These are phyloP conservation scores for Globisporangium mamillatum DNA, from an alignment of 352 stramenopile species.

Conservation along the genomic window DNA sequence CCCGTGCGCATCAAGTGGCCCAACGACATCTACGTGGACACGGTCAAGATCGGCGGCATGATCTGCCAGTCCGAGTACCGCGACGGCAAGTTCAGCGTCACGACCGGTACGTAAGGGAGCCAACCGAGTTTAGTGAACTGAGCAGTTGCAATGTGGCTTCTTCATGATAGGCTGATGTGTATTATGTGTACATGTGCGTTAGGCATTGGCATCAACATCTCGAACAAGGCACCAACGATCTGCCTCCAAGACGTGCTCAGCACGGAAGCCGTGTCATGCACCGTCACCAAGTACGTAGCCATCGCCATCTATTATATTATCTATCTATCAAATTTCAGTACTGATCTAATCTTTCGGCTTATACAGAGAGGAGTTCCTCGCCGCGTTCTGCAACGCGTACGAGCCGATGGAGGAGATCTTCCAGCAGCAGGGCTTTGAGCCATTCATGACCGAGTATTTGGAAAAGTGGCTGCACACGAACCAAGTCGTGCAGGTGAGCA, in stretches of 20 bases:
- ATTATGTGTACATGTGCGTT: not conserved
- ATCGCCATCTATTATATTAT: not conserved
- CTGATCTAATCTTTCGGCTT: not conserved
- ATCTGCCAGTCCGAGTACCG: constrained; percentile 87
- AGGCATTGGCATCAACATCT: constrained; percentile 90
- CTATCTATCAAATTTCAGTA: not conserved
- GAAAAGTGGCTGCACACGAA: constrained; percentile 83
- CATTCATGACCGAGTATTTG: constrained; percentile 83
- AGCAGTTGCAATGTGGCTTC: not conserved
- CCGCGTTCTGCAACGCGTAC: constrained; percentile 86
- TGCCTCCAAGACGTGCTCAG: constrained; percentile 83
- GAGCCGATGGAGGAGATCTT: constrained; percentile 85
- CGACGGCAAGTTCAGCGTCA: constrained; percentile 79
- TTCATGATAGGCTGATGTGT: not conserved
- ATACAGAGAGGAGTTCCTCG: constrained; percentile 82
- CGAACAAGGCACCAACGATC: constrained; percentile 80
- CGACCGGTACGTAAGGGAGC: constrained; percentile 47
- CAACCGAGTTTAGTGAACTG: not conserved
- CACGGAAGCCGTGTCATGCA: constrained; percentile 50
- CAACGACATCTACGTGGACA: constrained; percentile 90
- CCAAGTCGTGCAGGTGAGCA: constrained; percentile 77
- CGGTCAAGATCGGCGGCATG: constrained; percentile 89
- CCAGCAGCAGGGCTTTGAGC: constrained; percentile 74
- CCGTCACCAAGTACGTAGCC: constrained; percentile 68
- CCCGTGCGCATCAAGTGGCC: constrained; percentile 91